Evolutionary conservation across 371 early-diverging fungal species (phyloP), one percentile per base, ranked within the genome.

Genomic region (Batkoa obscura): DNA sequence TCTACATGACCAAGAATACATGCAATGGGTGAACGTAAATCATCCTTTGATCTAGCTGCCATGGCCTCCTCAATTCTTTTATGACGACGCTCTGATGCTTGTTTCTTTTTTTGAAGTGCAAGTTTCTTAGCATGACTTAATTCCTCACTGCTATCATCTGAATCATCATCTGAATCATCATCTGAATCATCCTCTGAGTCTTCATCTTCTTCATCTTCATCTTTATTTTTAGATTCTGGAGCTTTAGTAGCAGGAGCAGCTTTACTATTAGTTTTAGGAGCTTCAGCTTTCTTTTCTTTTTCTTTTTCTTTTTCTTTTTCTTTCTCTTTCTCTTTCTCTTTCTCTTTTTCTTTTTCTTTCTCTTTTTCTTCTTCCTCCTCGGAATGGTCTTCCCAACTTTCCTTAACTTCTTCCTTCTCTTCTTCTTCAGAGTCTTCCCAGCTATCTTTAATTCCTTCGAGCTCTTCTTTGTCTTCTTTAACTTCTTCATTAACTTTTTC

Each of bases 1-100:
- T 99, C 99, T 66, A 99, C 99, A 79, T 99, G 99, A 55, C 99
- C 99, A 51, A 99, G 74, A 75, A 99, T 97, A 78, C 92, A 91
- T 76, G 94, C 94, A 71, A 99, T 99, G 5, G 99, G 99, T 37
- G 95, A 95, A 59, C 99, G 92, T 60, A 96, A 72, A 62, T 94
- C 75, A 56, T 89, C 90, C 62, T 76, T 79, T 17, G 87, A 85
- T 55, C 90, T 79, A 10, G 85, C 83, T 9, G 84, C 90, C 76
- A 88, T 66, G 13, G 90, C 90, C 9, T 80, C 84, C 55, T 80
- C 70, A 58, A 75, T 68, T 45, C 89, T 77, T 60, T 82, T 69
- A 57, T 72, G 62, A 60, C 87, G 80, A 43, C 87, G 81, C 23
- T 75, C 80, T 9, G 80, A 76, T 12, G 93, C 89, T 50, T 87